Evolutionary conservation across 768 basidiomycete species (phyloP), one percentile per base, ranked within the genome.

Genomic region (Termitomyces sp.): DNA sequence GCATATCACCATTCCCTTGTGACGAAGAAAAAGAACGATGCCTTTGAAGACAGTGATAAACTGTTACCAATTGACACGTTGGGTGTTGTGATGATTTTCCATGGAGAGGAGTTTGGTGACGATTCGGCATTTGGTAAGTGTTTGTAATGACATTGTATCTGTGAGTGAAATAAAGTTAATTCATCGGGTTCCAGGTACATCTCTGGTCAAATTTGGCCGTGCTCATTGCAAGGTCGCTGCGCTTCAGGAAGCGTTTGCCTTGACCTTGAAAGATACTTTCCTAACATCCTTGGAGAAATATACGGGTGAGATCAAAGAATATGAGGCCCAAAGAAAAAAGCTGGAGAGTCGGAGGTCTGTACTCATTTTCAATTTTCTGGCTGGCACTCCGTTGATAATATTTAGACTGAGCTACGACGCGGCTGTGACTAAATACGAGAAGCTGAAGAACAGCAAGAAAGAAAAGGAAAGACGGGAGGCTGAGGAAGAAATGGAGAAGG

Each of bases 221-320:
- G 90, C 90, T 1, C 89, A 93, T 64, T 93, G 89, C 73, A 88
- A 88, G 65, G 73, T 92, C 22, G 93, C 94, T 9, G 85, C 84
- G 15, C 75, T 93, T 13, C 94, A 97, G 67, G 92, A 95, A 63
- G 81, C 86, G 0, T 92, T 82, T 63, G 86, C 87, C 0, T 68
- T 86, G 53, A 81, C 83, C 6, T 80, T 96, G 53, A 80, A 79
- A 32, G 90, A 90, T 62, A 85, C 85, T 5, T 94, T 89, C 63
- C 66, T 94, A 23, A 63, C 77, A 0, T 84, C 89, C 2, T 74
- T 94, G 50, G 78, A 85, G 57, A 76, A 70, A 40, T 85, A 86
- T 48, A 75, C 76, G 15, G 88, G 84, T 9, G 86, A 89, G 27
- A 86, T 96, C 65, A 91, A 86, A 64, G 93, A 94, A 52, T 95